A percentile compares a stretch with the other conserved stretches of the same genome.
Conservation (phyloP, 345 rosid species). For the Ceriops tagal region DNA sequence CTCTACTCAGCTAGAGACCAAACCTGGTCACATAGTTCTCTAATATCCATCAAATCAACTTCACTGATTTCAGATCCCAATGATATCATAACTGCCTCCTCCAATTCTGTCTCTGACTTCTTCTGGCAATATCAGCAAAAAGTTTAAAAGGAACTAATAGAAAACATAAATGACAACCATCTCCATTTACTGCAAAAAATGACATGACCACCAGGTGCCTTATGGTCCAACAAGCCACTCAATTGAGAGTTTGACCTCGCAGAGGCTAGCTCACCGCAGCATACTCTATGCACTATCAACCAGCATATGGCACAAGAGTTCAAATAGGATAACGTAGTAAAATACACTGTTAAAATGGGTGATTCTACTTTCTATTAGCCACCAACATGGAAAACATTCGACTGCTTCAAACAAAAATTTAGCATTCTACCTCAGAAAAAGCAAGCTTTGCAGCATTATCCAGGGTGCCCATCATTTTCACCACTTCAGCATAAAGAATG, state of each 20-base stretch:
- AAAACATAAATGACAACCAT: not conserved
- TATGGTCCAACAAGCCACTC: too few relatives aligned
- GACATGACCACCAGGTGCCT: too few relatives aligned
- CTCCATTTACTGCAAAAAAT: not conserved
- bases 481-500: conserved; percentile 77
- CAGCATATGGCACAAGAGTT: not conserved
- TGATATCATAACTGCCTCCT: conserved; percentile 80
- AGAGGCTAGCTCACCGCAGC: too few relatives aligned
- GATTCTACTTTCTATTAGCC: not conserved
- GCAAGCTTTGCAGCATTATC: conserved; percentile 78
- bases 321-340: not conserved
- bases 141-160: not conserved
- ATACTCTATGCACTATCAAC: not conserved
- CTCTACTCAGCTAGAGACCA: conserved; percentile 80
- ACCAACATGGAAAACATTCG: not conserved
- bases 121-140: conserved; percentile 51
- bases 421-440: conserved; percentile 60
- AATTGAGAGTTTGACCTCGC: too few relatives aligned
- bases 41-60: conserved; percentile 65
- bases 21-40: conserved; percentile 85
- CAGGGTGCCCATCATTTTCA: conserved; percentile 79
- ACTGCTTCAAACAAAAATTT: conserved; percentile 6
- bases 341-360: not conserved
- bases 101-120: conserved; percentile 66
- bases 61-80: conserved; percentile 94